phyloP scores from a whole-genome alignment of 768 basidiomycete genomes.

The Kondoa subrosea region DNA sequence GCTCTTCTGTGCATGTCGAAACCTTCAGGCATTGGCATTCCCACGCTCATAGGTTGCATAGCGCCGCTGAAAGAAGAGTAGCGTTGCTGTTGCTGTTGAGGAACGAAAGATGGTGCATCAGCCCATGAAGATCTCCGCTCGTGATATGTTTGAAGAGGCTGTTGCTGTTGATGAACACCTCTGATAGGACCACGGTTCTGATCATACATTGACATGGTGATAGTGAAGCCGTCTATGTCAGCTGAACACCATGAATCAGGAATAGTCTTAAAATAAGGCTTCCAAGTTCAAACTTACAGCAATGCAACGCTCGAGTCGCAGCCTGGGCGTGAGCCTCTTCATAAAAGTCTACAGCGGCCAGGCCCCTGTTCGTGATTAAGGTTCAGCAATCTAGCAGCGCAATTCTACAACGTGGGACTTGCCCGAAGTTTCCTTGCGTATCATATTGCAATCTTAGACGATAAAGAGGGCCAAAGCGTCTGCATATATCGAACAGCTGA shows the following conservation, averaged over 20 bases:
- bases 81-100: neutral
- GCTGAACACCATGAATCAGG: neutral
- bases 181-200: slow-evolving; percentile 3
- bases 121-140: slow-evolving; percentile 48
- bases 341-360: slow-evolving; percentile 48
- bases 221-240: slow-evolving; percentile 10
- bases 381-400: slow-evolving; percentile 6
- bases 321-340: neutral
- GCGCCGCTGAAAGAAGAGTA: neutral
- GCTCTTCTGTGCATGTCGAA: neutral
- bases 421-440: neutral
- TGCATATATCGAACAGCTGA: slow-evolving; percentile 66
- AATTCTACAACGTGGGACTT: neutral
- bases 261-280: neutral
- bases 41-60: neutral
- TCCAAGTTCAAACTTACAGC: neutral
- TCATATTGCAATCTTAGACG: slow-evolving; percentile 13
- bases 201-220: slow-evolving; percentile 9
- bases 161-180: slow-evolving; percentile 53
- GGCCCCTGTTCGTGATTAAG: slow-evolving; percentile 28
- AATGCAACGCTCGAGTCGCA: neutral
- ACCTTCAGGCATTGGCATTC: neutral
- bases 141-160: neutral
- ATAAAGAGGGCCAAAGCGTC: slow-evolving; percentile 57
- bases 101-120: neutral